A percentile compares a stretch with the other conserved stretches of the same genome.
phyloP scores from a whole-genome alignment of 805 yeast species.

The Hanseniaspora thailandica region DNA sequence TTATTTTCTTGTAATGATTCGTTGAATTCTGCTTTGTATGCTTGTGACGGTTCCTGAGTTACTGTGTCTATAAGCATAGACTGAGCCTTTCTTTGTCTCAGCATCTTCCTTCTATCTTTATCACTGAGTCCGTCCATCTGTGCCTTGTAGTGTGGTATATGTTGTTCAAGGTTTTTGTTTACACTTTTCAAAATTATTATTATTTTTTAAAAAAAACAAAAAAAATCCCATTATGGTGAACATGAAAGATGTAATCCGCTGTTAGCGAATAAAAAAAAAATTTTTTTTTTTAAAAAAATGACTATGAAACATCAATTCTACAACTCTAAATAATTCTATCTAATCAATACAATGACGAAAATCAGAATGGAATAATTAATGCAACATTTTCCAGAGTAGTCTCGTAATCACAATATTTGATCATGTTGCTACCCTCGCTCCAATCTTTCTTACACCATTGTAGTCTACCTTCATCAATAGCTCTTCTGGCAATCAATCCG shows the following conservation, averaged over 20 bases:
- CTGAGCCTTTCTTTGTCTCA: constrained; percentile 9
- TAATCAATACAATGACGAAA: too few species aligned
- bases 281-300: neutral
- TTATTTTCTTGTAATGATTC: neutral
- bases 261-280: neutral
- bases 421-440: constrained; percentile 28
- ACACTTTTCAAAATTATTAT: neutral
- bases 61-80: constrained; percentile 7
- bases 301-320: neutral
- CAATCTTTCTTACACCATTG: constrained; percentile 14
- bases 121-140: neutral
- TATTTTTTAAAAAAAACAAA: neutral
- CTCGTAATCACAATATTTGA: constrained; percentile 45
- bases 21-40: neutral
- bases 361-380: constrained; percentile 24
- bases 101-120: neutral
- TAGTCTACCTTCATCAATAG: constrained; percentile 61
- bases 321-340: constrained; percentile 17
- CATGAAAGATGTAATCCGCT: neutral
- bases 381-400: constrained; percentile 65
- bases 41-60: constrained; percentile 9
- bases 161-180: neutral
- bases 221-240: neutral
- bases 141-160: neutral
- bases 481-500: constrained; percentile 59